Base-by-base conservation (phyloP, 257 asterid genomes). In the Schizonepeta tenuifolia region DNA sequence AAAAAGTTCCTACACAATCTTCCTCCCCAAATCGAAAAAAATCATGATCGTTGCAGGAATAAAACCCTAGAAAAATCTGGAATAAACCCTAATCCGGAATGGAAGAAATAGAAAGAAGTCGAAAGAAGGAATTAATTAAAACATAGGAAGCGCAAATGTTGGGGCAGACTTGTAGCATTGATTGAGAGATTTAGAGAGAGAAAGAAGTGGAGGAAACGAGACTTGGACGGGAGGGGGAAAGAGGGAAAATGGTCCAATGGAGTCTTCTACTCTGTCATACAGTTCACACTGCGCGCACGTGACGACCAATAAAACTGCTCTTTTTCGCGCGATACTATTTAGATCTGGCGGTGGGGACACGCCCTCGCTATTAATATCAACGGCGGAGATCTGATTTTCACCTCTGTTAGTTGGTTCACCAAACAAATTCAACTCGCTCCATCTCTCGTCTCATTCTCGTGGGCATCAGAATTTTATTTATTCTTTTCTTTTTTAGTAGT, bases 311-410 rank as follows among this genome's bases (percentile, higher is more conserved):
- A 55, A 76, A 51, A 65, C 35, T 71, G 49, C 57, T 35, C 33
- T 18, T 55, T 74, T 70, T 67, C 83, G 81, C 86, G 83, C 81
- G 83, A 77, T 74, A 75, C 77, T 64, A 46, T 20, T 64, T 14
- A 31, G 81, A 81, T 81, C 85, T 49, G 44, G 69, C 79, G 79
- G 85, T 59, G 74, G 58, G 41, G 57, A 72, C 46, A 26, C 44
- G 71, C 65, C 33, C 71, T 62, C 53, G 56, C 70, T 24, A 33
- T 26, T 9, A 2, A n/a, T 44, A 53, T 73, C 38, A 59, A 81
- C 85, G 82, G 78, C 59, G 47, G n/a, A 65, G 84, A 77, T 77
- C 41, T 49, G 26, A 3, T 54, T 63, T 73, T 20, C 11, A n/a
- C 50, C 72, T 68, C 22, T 6, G 77, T 79, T 74, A 4, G 72